Conservation (phyloP, 345 rosid species). For the Reutealis trisperma region DNA sequence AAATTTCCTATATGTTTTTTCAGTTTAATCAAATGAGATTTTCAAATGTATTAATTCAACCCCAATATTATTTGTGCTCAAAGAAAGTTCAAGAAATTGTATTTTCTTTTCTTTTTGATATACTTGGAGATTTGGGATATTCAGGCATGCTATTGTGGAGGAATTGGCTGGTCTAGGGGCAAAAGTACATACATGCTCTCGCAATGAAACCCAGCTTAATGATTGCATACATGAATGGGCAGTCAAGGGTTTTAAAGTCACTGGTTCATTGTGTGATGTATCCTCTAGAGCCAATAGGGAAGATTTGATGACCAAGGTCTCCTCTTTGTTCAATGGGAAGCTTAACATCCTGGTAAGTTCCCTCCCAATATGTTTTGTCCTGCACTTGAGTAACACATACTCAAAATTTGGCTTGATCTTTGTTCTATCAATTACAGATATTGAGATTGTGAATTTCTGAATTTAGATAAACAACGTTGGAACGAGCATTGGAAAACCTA, state of each 20-base stretch:
- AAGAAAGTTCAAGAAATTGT: too few relatives aligned
- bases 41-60: neutral
- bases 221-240: constrained; percentile 23
- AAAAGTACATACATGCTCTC: constrained; percentile 19
- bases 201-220: constrained; percentile 11
- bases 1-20: too few relatives aligned
- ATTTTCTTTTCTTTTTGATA: too few relatives aligned
- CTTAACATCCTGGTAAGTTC: constrained; percentile 24
- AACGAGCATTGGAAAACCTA: neutral
- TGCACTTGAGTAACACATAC: neutral
- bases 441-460: neutral
- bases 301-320: constrained; percentile 10
- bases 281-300: constrained; percentile 19
- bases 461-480: constrained; percentile 31
- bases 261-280: constrained; percentile 26
- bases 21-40: too few relatives aligned
- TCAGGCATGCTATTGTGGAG: constrained; percentile 26
- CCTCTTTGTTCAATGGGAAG: constrained; percentile 21
- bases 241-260: constrained; percentile 19
- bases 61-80: neutral
- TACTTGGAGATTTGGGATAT: neutral
- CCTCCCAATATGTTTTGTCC: neutral
- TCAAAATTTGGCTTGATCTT: neutral
- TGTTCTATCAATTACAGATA: neutral
- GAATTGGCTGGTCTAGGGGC: constrained; percentile 31